Evolutionary conservation across 2,329 filamentous ascomycete genomes (phyloP).

Genomic region (Pseudomassariella vexata): DNA sequence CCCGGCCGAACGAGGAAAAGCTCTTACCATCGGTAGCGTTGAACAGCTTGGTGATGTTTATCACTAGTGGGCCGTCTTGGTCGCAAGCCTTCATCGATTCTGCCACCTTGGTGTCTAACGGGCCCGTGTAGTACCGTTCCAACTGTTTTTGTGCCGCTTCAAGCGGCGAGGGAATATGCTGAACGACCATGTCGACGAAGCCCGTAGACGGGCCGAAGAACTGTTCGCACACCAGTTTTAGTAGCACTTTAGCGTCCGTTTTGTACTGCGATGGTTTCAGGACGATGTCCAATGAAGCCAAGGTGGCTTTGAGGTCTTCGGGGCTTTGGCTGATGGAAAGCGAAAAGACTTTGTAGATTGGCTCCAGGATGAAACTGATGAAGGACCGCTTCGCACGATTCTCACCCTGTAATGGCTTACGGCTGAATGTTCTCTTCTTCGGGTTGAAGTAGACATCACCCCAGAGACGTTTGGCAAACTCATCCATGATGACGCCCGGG

Average conservation of each 20-base stretch:
- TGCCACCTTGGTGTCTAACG: slow-evolving; percentile 74
- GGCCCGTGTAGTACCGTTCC: slow-evolving; percentile 87
- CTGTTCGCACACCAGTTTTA: slow-evolving; percentile 86
- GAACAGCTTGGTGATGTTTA: slow-evolving; percentile 91
- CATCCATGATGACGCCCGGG: slow-evolving; percentile 70
- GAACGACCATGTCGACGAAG: slow-evolving; percentile 92
- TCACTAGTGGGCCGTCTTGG: slow-evolving; percentile 83
- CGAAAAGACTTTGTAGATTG: slow-evolving; percentile 95
- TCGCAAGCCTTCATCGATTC: slow-evolving; percentile 76
- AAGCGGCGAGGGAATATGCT: slow-evolving; percentile 81
- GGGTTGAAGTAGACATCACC: slow-evolving; percentile 97
- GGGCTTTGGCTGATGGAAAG: slow-evolving; percentile 90
- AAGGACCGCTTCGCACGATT: slow-evolving; percentile 79
- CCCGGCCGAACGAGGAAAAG: slow-evolving; percentile 85
- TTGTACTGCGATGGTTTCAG: slow-evolving; percentile 92
- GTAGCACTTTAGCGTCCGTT: slow-evolving; percentile 79
- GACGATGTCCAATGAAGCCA: slow-evolving; percentile 73
- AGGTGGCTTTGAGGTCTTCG: slow-evolving; percentile 72
- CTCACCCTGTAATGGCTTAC: slow-evolving; percentile 66
- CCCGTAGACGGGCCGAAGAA: slow-evolving; percentile 89
- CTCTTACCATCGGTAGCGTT: slow-evolving; percentile 83
- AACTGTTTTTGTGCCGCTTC: slow-evolving; percentile 72
- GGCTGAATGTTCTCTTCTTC: slow-evolving; percentile 80
- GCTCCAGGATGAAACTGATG: slow-evolving; percentile 90
- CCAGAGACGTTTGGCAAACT: slow-evolving; percentile 85